Conservation (phyloP, 2,329 filamentous ascomycete species). For the Tolypocladium endophyticum region DNA sequence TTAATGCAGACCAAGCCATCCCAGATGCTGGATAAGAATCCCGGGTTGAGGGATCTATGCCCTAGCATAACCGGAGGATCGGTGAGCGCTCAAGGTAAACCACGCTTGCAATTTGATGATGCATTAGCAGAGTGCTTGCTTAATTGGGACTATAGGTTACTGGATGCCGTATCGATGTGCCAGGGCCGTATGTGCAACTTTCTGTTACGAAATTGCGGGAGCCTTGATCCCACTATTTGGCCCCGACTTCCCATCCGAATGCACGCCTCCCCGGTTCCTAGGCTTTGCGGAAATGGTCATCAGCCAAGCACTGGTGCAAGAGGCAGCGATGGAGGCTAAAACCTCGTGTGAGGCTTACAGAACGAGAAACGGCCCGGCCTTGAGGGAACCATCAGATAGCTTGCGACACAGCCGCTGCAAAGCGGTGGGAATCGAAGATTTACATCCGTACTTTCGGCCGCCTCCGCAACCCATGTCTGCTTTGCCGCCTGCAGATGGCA, state of each 20-base stretch:
- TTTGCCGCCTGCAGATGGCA: neutral
- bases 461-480: neutral
- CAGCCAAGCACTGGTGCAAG: slow-evolving; percentile 39
- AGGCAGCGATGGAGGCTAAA: slow-evolving; percentile 38
- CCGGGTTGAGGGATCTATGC: slow-evolving; percentile 76
- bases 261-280: slow-evolving; percentile 52
- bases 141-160: slow-evolving; percentile 53
- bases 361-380: neutral
- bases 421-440: neutral
- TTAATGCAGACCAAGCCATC: slow-evolving; percentile 66
- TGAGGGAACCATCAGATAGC: neutral
- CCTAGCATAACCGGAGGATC: slow-evolving; percentile 92
- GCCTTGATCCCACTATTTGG: slow-evolving; percentile 89
- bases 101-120: slow-evolving; percentile 1
- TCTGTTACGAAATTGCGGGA: slow-evolving; percentile 75
- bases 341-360: neutral
- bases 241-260: slow-evolving; percentile 63
- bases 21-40: slow-evolving; percentile 69
- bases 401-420: neutral
- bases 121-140: neutral
- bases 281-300: slow-evolving; percentile 60
- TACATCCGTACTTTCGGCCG: neutral
- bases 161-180: slow-evolving; percentile 93
- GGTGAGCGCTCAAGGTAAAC: slow-evolving; percentile 74
- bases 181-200: slow-evolving; percentile 76